Percentiles rank a stretch among this genome's conserved stretches.
phyloP scores from a whole-genome alignment of 495 filamentous ascomycete species.

The Arthonia radiata region DNA sequence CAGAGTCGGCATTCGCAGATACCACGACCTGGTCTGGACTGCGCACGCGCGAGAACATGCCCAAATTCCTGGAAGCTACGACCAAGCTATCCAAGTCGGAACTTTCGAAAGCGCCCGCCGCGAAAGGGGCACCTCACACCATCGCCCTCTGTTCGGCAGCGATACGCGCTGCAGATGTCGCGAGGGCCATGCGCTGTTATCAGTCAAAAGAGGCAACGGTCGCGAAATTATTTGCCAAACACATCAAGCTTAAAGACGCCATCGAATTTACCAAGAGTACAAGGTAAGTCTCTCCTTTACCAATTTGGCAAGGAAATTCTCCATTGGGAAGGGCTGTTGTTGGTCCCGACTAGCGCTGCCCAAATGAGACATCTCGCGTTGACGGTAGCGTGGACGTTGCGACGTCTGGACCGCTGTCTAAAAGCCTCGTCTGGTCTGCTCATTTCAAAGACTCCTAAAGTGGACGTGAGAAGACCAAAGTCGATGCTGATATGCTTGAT shows the following conservation, averaged over 20 bases:
- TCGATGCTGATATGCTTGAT: neutral
- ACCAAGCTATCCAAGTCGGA: slow-evolving; percentile 8
- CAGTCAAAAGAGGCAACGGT: slow-evolving; percentile 51
- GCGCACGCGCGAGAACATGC: slow-evolving; percentile 41
- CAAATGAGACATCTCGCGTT: neutral
- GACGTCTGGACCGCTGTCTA: neutral
- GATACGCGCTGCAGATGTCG: slow-evolving; percentile 53
- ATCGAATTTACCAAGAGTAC: slow-evolving; percentile 44
- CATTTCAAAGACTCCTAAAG: too few species aligned
- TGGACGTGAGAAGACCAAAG: too few species aligned
- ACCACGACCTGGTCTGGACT: slow-evolving; percentile 43
- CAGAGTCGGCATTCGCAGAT: slow-evolving; percentile 36
- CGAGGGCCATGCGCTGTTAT: slow-evolving; percentile 51
- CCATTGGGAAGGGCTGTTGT: neutral
- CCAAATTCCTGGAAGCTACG: slow-evolving; percentile 43
- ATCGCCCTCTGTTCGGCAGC: slow-evolving; percentile 59
- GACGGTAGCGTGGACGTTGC: neutral
- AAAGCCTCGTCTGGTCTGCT: too few species aligned
- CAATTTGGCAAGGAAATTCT: neutral
- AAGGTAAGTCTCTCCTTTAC: slow-evolving; percentile 15
- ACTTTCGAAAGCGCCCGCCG: slow-evolving; percentile 35
- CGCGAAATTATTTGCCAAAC: slow-evolving; percentile 90
- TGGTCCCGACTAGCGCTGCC: neutral
- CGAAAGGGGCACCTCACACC: slow-evolving; percentile 64
- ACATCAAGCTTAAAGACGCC: slow-evolving; percentile 82